Evolutionary conservation across 176 grass and related monocot genomes (phyloP).

Genomic region (Rhynchospora breviuscula): DNA sequence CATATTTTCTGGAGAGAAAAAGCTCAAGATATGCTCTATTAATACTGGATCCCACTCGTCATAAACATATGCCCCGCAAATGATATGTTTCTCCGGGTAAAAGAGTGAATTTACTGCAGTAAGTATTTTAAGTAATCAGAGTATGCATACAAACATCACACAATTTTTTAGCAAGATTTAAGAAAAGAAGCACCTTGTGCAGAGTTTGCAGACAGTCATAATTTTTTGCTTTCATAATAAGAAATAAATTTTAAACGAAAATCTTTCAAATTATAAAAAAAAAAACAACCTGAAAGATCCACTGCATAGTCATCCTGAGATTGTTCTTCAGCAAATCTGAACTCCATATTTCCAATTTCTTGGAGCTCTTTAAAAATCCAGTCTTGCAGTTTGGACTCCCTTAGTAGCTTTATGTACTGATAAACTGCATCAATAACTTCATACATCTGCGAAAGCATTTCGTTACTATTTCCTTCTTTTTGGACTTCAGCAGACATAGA

Average conservation of each 20-base stretch:
- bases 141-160: not conserved
- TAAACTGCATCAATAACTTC: constrained; percentile 65
- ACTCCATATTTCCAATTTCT: constrained; percentile 85
- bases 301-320: constrained; percentile 89
- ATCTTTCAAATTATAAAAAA: not conserved
- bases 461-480: not conserved
- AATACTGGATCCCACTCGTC: constrained; percentile 78
- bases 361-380: constrained; percentile 99
- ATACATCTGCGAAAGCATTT: constrained; percentile 44
- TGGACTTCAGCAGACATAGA: not conserved
- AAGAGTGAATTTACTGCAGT: constrained; percentile 82
- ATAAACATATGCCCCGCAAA: constrained; percentile 81
- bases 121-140: constrained; percentile 25
- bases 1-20: constrained; percentile 92
- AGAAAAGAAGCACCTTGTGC: not conserved
- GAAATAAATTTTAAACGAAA: not conserved
- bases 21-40: constrained; percentile 58
- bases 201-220: not conserved
- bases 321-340: constrained; percentile 95
- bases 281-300: constrained; percentile 64
- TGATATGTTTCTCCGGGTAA: constrained; percentile 76
- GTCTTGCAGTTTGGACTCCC: constrained; percentile 73
- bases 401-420: constrained; percentile 84
- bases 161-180: constrained; percentile 13
- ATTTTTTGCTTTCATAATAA: not conserved